Evolutionary conservation across 2,329 filamentous ascomycete species (phyloP).

Genomic region (Alternaria brassicicola): DNA sequence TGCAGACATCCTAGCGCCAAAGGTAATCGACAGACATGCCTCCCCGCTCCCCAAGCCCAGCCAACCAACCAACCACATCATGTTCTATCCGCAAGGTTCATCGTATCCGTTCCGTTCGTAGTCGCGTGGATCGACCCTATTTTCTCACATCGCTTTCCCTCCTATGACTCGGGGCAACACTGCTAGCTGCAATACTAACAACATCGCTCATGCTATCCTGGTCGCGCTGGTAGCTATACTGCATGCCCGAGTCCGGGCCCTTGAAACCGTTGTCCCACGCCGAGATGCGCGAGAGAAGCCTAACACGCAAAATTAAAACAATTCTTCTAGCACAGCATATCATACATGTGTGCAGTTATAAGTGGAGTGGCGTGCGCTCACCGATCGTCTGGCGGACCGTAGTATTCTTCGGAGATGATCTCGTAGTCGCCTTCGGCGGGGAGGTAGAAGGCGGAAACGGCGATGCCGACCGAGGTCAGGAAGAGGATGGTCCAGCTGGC

Average conservation of each 20-base stretch:
- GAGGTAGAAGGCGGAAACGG: conserved; percentile 70
- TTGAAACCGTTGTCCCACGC: conserved; percentile 46
- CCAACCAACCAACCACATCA: neutral
- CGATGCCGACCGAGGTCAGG: conserved; percentile 63
- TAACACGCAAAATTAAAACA: conserved; percentile 30
- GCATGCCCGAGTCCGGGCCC: conserved; percentile 21
- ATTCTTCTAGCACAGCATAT: conserved; percentile 5
- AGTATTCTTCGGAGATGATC: conserved; percentile 61
- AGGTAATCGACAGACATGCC: neutral
- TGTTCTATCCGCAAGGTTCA: neutral
- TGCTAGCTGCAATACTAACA: conserved; percentile 13
- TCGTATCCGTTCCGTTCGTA: neutral
- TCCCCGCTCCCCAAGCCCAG: neutral
- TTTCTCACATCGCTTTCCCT: conserved; percentile 12
- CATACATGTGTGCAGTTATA: neutral
- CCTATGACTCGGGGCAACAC: conserved; percentile 13
- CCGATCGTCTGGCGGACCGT: conserved; percentile 43
- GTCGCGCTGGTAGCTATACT: conserved; percentile 30
- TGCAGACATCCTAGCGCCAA: conserved; percentile 2
- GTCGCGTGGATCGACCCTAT: neutral
- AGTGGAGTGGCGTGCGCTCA: conserved; percentile 23
- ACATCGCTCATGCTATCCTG: conserved; percentile 30
- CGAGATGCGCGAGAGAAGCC: conserved; percentile 42
- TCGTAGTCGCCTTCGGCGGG: conserved; percentile 88
- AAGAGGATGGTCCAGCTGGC: conserved; percentile 64